A percentile compares a stretch with the other conserved stretches of the same genome.
These are phyloP conservation scores for Penicillium hordei DNA, from an alignment of 2,329 filamentous ascomycete genomes.

Conservation along the genomic window DNA sequence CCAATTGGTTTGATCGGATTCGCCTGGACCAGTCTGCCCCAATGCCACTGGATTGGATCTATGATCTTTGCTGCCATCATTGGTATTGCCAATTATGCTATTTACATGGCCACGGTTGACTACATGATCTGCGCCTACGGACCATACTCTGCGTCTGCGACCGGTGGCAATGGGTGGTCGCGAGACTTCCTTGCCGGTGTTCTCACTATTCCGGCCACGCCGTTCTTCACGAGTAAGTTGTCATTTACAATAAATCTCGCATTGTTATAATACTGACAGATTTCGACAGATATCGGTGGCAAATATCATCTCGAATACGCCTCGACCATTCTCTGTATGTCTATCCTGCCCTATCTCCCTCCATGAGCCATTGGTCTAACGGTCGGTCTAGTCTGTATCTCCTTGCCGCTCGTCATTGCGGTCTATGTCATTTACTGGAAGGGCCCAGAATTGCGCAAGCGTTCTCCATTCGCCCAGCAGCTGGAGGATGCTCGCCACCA, in stretches of 20 bases:
- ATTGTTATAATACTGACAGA: conserved; percentile 4
- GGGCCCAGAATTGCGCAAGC: conserved; percentile 59
- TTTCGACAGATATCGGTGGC: conserved; percentile 51
- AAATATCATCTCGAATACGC: conserved; percentile 59
- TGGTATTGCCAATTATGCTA: conserved; percentile 62
- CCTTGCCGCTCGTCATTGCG: conserved; percentile 60
- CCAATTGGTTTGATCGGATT: conserved; percentile 64
- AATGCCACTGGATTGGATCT: conserved; percentile 61
- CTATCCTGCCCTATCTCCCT: not conserved
- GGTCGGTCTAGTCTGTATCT: conserved; percentile 48
- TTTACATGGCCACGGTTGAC: conserved; percentile 67
- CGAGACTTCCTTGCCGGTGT: conserved; percentile 65
- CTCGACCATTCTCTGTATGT: conserved; percentile 58
- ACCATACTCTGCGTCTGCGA: conserved; percentile 64
- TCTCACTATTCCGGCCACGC: conserved; percentile 60
- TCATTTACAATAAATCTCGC: not conserved
- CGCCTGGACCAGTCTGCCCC: conserved; percentile 58
- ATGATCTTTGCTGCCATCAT: conserved; percentile 62
- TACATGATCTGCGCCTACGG: conserved; percentile 69
- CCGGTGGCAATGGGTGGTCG: conserved; percentile 66
- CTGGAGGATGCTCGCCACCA: conserved; percentile 50
- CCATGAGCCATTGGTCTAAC: not conserved
- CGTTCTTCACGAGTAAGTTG: conserved; percentile 46
- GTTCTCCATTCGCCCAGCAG: conserved; percentile 65
- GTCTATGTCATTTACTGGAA: conserved; percentile 68